A percentile compares a stretch with the other conserved stretches of the same genome.
phyloP scores from a whole-genome alignment of 75 land plant species.

The Ceratopteris richardii region DNA sequence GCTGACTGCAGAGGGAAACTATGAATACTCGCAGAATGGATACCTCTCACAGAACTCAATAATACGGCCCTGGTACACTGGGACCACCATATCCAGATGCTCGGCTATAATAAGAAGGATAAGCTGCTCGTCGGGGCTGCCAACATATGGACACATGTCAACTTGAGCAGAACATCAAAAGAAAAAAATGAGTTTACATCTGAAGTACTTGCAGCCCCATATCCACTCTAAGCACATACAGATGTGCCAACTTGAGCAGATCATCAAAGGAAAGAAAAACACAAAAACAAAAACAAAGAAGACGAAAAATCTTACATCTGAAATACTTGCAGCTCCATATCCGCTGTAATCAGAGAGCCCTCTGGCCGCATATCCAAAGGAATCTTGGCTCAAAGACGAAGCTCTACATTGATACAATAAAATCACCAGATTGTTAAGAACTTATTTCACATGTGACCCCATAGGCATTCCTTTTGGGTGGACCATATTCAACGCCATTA shows the following conservation, averaged over 20 bases:
- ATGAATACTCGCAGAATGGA: too few relatives aligned
- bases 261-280: background rate
- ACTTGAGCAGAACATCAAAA: background rate
- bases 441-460: background rate
- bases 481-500: background rate
- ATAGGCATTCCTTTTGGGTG: background rate
- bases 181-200: background rate
- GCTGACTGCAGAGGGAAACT: too few relatives aligned
- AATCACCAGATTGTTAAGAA: background rate
- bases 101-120: background rate
- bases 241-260: too few relatives aligned
- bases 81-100: too few relatives aligned
- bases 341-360: background rate
- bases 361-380: background rate
- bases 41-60: too few relatives aligned
- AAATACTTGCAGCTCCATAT: background rate
- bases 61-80: too few relatives aligned
- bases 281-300: too few relatives aligned
- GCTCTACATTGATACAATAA: background rate
- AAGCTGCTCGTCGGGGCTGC: constrained; percentile 2
- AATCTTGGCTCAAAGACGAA: background rate
- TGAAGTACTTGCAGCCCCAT: background rate
- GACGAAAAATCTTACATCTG: background rate
- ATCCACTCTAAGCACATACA: background rate
- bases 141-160: background rate